phyloP scores from a whole-genome alignment of 257 asterid species.

The Petunia axillaris region DNA sequence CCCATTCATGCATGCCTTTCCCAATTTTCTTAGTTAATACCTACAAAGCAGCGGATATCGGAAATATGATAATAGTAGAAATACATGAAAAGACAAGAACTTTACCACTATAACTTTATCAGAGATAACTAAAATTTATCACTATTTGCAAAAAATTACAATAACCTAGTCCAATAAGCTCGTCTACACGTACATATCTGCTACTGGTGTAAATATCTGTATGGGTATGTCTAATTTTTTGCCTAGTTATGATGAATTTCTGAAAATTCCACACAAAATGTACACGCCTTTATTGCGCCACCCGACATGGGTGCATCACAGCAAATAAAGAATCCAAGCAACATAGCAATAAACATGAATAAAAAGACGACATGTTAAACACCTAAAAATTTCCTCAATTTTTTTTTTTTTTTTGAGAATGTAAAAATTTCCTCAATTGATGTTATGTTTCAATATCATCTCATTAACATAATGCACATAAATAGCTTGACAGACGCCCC shows the following conservation, averaged over 20 bases:
- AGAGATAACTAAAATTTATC: not conserved
- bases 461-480: not conserved
- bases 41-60: conserved; percentile 45
- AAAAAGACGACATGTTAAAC: not conserved
- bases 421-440: too few relatives aligned
- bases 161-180: not conserved
- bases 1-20: conserved; percentile 90
- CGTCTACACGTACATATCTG: not conserved
- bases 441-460: conserved; percentile 3
- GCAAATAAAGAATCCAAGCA: not conserved
- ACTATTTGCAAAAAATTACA: not conserved
- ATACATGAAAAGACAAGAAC: not conserved
- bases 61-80: conserved; percentile 21
- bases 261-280: not conserved
- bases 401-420: too few relatives aligned
- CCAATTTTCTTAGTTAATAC: conserved; percentile 77
- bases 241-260: not conserved
- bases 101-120: not conserved
- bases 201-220: not conserved
- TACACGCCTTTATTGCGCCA: not conserved
- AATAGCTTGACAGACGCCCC: not conserved
- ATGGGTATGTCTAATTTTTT: not conserved
- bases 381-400: not conserved
- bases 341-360: conserved; percentile 8
- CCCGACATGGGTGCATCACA: not conserved